These are phyloP conservation scores for Phaeophleospora eucalypticola DNA, from an alignment of 2,329 filamentous ascomycete species.

Conservation along the genomic window DNA sequence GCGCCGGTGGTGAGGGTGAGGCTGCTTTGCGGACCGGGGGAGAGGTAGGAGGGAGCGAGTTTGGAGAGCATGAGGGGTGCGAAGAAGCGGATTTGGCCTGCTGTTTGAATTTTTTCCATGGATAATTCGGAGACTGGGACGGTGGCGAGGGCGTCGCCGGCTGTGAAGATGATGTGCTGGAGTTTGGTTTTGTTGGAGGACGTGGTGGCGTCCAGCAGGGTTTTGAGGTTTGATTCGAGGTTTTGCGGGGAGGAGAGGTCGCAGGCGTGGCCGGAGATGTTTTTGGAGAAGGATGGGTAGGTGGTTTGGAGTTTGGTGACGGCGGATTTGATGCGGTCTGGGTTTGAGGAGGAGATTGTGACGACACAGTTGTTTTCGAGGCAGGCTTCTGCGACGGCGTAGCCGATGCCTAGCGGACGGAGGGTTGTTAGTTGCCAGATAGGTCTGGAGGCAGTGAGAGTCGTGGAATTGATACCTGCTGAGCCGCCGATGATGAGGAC, in stretches of 20 bases:
- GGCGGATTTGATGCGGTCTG: constrained; percentile 46
- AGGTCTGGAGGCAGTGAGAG: too few relatives aligned
- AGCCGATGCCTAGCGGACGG: constrained; percentile 56
- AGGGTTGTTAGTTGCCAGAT: neutral
- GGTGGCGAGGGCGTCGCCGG: constrained; percentile 46
- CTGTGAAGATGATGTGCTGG: constrained; percentile 58
- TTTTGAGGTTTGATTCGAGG: constrained; percentile 46
- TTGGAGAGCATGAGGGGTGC: constrained; percentile 53
- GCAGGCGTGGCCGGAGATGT: constrained; percentile 44
- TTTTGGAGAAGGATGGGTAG: constrained; percentile 41
- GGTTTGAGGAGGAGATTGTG: constrained; percentile 57
- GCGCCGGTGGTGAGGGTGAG: constrained; percentile 56
- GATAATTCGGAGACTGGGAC: constrained; percentile 41
- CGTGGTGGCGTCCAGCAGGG: constrained; percentile 40
- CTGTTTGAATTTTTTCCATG: constrained; percentile 38
- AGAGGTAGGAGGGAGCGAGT: constrained; percentile 44
- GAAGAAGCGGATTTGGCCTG: constrained; percentile 50
- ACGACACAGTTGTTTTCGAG: constrained; percentile 55
- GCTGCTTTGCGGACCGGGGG: constrained; percentile 40
- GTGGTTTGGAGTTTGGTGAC: constrained; percentile 42
- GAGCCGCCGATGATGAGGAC: constrained; percentile 62
- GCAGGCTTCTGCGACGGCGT: constrained; percentile 55
- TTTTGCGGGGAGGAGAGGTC: constrained; percentile 46
- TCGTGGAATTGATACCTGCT: constrained; percentile 23
- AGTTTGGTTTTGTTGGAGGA: constrained; percentile 32